Conservation (phyloP, 768 basidiomycete species). For the Termitomyces eurrhizus region DNA sequence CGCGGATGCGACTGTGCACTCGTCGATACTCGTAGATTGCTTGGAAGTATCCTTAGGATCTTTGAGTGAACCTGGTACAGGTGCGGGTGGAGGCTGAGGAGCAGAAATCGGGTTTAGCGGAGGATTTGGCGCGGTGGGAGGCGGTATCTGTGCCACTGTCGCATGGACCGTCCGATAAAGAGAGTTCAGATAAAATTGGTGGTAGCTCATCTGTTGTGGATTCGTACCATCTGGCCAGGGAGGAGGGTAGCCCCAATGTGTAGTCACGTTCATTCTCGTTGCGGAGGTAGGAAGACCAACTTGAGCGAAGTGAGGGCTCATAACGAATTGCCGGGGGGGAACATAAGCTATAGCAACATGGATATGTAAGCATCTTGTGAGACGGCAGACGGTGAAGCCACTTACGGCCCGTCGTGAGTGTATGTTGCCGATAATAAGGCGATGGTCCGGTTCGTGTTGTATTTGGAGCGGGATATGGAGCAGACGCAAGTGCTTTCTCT, state of each 20-base stretch:
- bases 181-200: slow-evolving; percentile 34
- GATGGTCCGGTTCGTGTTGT: slow-evolving; percentile 35
- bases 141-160: slow-evolving; percentile 17
- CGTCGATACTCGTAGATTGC: neutral
- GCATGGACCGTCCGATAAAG: slow-evolving; percentile 35
- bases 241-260: slow-evolving; percentile 37
- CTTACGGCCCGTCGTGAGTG: slow-evolving; percentile 39
- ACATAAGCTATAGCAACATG: slow-evolving; percentile 32
- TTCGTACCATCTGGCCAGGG: slow-evolving; percentile 33
- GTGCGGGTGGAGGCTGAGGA: slow-evolving; percentile 1
- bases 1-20: neutral
- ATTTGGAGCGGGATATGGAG: slow-evolving; percentile 27
- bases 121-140: slow-evolving; percentile 4
- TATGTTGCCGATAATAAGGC: slow-evolving; percentile 67
- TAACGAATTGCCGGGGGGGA: slow-evolving; percentile 33
- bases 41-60: slow-evolving; percentile 2
- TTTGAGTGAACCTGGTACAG: slow-evolving; percentile 7
- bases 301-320: slow-evolving; percentile 41
- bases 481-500: slow-evolving; percentile 24
- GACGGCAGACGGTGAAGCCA: slow-evolving; percentile 10
- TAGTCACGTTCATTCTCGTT: slow-evolving; percentile 37
- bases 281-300: slow-evolving; percentile 53
- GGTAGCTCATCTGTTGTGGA: slow-evolving; percentile 33
- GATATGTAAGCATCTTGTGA: neutral
- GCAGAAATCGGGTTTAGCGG: slow-evolving; percentile 4